These are phyloP conservation scores for Tephrocybe sp. DNA, from an alignment of 768 basidiomycete genomes.

Conservation along the genomic window DNA sequence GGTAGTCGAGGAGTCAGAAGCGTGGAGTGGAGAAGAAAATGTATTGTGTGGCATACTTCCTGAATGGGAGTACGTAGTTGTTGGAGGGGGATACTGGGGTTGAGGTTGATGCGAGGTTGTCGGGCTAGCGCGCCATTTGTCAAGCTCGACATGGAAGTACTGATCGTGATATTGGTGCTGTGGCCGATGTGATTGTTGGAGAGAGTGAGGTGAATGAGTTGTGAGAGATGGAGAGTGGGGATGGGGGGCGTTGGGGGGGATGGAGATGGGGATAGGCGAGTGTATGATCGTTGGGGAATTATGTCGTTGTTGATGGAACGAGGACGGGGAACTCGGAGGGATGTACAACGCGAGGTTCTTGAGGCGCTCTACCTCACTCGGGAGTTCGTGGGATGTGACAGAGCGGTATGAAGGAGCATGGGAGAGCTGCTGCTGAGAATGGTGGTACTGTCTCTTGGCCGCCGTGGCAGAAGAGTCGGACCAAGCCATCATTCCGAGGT, in stretches of 20 bases:
- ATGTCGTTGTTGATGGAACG: constrained; percentile 16
- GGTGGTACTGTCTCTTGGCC: constrained; percentile 10
- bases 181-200: constrained; percentile 11
- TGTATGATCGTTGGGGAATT: constrained; percentile 22
- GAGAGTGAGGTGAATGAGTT: constrained; percentile 7
- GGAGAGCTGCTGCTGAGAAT: constrained; percentile 10
- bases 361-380: constrained; percentile 16
- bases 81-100: constrained; percentile 7
- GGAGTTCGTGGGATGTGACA: constrained; percentile 13
- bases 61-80: constrained; percentile 9
- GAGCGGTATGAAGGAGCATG: constrained; percentile 13
- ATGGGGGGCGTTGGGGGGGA: constrained; percentile 17
- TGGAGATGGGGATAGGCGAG: constrained; percentile 21
- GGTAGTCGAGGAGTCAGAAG: neutral
- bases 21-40: constrained; percentile 1
- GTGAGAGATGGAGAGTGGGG: constrained; percentile 15
- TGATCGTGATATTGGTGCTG: constrained; percentile 9
- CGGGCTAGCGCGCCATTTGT: constrained; percentile 23
- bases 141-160: constrained; percentile 23
- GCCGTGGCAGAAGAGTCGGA: constrained; percentile 4
- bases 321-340: constrained; percentile 7
- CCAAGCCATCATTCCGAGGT: constrained; percentile 18
- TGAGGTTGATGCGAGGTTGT: constrained; percentile 13
- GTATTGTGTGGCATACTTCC: neutral
- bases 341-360: constrained; percentile 21